phyloP scores from a whole-genome alignment of 1,139 yeast genomes.

The Debaryomycetaceae sp. region DNA sequence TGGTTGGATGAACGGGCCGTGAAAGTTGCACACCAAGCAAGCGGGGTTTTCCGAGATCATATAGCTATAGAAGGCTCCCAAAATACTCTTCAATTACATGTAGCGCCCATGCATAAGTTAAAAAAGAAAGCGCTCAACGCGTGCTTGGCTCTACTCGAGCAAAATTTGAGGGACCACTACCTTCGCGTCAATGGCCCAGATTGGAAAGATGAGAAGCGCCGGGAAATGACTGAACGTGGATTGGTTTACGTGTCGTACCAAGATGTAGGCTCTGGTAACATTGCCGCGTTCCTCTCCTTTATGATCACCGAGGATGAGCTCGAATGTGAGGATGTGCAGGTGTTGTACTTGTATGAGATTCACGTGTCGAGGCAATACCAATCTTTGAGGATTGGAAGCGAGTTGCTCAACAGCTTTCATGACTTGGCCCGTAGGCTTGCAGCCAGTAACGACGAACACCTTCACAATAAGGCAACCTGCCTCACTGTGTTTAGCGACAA shows the following conservation, averaged over 20 bases:
- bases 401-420: conserved; percentile 29
- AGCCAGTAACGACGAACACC: conserved; percentile 2
- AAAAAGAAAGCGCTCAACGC: conserved; percentile 11
- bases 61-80: no score
- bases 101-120: conserved; percentile 13
- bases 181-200: conserved; percentile 28
- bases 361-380: conserved; percentile 36
- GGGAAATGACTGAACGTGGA: conserved; percentile 45
- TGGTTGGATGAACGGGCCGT: conserved; percentile 8
- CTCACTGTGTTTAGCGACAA: conserved; percentile 54
- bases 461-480: conserved; percentile 26
- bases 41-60: conserved; percentile 15
- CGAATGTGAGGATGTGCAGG: conserved; percentile 18
- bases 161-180: conserved; percentile 27
- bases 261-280: conserved; percentile 11
- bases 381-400: conserved; percentile 28
- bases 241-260: conserved; percentile 34
- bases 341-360: conserved; percentile 51
- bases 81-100: background rate
- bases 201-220: conserved; percentile 41
- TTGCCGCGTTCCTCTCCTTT: conserved; percentile 43
- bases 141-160: conserved; percentile 23
- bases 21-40: conserved; percentile 2
- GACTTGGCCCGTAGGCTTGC: conserved; percentile 16
- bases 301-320: conserved; percentile 31